phyloP scores from a whole-genome alignment of 805 yeast genomes.

The Aciculoconidium aculeatum region DNA sequence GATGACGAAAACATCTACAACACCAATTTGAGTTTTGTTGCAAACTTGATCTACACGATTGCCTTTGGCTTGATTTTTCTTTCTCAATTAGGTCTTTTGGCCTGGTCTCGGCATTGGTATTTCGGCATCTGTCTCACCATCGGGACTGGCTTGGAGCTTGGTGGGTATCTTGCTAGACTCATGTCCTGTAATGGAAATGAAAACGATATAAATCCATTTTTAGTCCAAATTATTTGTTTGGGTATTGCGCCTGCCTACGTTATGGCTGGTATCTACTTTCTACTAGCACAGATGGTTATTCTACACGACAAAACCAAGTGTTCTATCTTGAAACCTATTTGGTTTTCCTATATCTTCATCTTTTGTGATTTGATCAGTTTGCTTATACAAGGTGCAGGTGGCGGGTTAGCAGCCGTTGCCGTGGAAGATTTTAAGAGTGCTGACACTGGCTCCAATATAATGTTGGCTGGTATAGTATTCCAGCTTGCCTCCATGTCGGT shows the following conservation, averaged over 20 bases:
- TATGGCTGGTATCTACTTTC: slow-evolving; percentile 77
- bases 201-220: slow-evolving; percentile 34
- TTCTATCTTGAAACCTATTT: slow-evolving; percentile 52
- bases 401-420: slow-evolving; percentile 56
- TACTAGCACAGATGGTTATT: slow-evolving; percentile 61
- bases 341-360: slow-evolving; percentile 60
- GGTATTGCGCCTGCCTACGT: slow-evolving; percentile 80
- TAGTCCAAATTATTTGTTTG: slow-evolving; percentile 61
- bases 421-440: no score
- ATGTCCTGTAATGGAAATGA: slow-evolving; percentile 33
- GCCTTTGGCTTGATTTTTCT: slow-evolving; percentile 38
- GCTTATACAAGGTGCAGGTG: slow-evolving; percentile 69
- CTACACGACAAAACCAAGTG: slow-evolving; percentile 41
- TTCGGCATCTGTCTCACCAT: slow-evolving; percentile 50
- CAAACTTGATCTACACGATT: slow-evolving; percentile 52
- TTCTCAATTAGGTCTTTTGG: slow-evolving; percentile 21
- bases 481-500: slow-evolving; percentile 68
- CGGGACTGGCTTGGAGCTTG: slow-evolving; percentile 55
- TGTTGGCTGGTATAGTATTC: slow-evolving; percentile 73
- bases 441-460: slow-evolving; percentile 51
- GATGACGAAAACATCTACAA: slow-evolving; percentile 24
- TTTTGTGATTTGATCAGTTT: slow-evolving; percentile 60
- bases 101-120: slow-evolving; percentile 56
- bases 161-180: slow-evolving; percentile 63
- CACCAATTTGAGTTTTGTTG: slow-evolving; percentile 43